Conservation (phyloP, 371 early-diverging fungal species). For the Phascolomyces articulosus region DNA sequence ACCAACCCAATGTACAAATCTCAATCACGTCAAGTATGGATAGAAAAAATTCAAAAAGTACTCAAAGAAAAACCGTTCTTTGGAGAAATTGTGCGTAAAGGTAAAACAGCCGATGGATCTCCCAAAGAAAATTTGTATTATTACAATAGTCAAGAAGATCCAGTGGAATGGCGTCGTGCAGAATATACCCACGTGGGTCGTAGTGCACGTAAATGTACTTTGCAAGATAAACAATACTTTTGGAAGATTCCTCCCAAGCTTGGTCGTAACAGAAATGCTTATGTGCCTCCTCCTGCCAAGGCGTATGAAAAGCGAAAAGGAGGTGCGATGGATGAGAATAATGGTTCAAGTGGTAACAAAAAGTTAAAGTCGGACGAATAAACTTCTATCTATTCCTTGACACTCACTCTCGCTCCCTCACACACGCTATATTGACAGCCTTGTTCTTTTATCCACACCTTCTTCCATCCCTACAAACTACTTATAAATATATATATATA, state of each 20-base stretch:
- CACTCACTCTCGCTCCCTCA: no score
- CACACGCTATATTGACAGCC: no score
- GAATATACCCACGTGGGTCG: conserved; percentile 60
- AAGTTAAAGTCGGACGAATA: conserved; percentile 1
- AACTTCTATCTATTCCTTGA: no score
- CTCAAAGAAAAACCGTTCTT: conserved; percentile 48
- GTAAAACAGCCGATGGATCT: conserved; percentile 67
- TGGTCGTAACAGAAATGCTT: conserved; percentile 53
- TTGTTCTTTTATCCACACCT: no score
- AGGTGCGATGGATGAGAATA: not conserved
- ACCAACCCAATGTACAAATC: conserved; percentile 37
- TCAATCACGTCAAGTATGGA: conserved; percentile 40
- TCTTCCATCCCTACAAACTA: not conserved
- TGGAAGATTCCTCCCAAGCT: conserved; percentile 69
- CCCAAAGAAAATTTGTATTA: conserved; percentile 65
- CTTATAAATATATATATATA: no score
- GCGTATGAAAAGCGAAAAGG: conserved; percentile 16
- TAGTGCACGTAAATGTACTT: conserved; percentile 66
- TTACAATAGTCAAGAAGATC: conserved; percentile 63
- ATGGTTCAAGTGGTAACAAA: not conserved
- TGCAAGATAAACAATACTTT: conserved; percentile 71
- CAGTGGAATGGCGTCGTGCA: conserved; percentile 56
- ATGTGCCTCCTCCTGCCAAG: conserved; percentile 49
- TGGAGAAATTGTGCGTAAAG: conserved; percentile 66
- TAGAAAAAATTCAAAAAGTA: conserved; percentile 33